These are phyloP conservation scores for Termitomyces sp. DNA, from an alignment of 768 basidiomycete genomes.

Conservation along the genomic window DNA sequence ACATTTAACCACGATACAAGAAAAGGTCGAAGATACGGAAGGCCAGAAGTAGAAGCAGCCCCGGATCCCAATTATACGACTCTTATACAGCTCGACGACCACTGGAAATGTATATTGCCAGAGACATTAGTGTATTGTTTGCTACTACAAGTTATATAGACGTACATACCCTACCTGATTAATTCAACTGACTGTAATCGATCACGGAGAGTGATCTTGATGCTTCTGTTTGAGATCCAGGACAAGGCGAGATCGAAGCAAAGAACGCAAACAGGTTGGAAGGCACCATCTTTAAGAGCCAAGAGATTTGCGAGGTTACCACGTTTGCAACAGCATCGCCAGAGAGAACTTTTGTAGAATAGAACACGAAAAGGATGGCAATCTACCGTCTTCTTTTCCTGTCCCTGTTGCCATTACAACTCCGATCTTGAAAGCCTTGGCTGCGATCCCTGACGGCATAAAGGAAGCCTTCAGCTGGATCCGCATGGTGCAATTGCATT, in stretches of 20 bases:
- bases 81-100: not conserved
- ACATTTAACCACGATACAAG: slow-evolving; percentile 13
- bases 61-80: not conserved
- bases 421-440: slow-evolving; percentile 1
- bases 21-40: slow-evolving; percentile 16
- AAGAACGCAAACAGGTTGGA: not conserved
- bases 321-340: not conserved
- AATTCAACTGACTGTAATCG: not conserved
- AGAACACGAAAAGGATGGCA: not conserved
- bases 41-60: not conserved
- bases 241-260: not conserved
- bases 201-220: not conserved
- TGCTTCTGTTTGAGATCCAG: not conserved
- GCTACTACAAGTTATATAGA: not conserved
- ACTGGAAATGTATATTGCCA: not conserved
- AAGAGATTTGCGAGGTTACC: not conserved
- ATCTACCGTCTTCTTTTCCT: slow-evolving; percentile 20
- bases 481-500: slow-evolving; percentile 18
- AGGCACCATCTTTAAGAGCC: not conserved
- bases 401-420: slow-evolving; percentile 19
- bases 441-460: slow-evolving; percentile 10
- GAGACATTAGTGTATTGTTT: not conserved
- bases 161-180: too few species aligned
- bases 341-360: not conserved
- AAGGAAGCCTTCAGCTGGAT: slow-evolving; percentile 23